Percentiles rank a stretch among this genome's conserved stretches.
Evolutionary conservation across 116 monocot species (phyloP).

Genomic region (Cymodocea nodosa): DNA sequence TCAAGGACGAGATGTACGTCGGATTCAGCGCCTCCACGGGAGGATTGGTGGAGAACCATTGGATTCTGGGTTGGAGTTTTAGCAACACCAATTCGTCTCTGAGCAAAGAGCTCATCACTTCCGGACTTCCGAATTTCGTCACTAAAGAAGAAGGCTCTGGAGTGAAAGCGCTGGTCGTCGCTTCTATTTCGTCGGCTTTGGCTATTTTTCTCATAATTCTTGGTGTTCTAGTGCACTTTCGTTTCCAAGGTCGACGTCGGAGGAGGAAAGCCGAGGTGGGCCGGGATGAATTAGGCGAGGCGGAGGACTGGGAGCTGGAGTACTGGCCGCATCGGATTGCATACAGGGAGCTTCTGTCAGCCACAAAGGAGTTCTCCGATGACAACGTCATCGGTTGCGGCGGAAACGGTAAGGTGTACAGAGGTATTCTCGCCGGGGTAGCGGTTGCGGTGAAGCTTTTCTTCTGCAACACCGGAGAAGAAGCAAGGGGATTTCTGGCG

Average conservation of each 20-base stretch:
- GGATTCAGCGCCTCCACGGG: slow-evolving; percentile 36
- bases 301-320: slow-evolving; percentile 20
- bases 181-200: neutral
- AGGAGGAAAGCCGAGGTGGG: neutral
- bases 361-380: slow-evolving; percentile 9
- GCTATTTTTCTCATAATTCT: neutral
- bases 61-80: slow-evolving; percentile 32
- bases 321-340: slow-evolving; percentile 22
- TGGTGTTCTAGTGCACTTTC: neutral
- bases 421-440: neutral
- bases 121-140: slow-evolving; percentile 18
- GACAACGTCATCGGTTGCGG: slow-evolving; percentile 14
- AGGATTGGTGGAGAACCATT: slow-evolving; percentile 14
- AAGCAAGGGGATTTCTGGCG: slow-evolving; percentile 7
- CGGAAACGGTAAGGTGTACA: slow-evolving; percentile 19
- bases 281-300: neutral
- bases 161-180: neutral
- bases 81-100: slow-evolving; percentile 22
- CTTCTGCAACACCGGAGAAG: slow-evolving; percentile 1
- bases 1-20: slow-evolving; percentile 29
- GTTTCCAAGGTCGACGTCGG: neutral
- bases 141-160: neutral
- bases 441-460: slow-evolving; percentile 17
- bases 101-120: slow-evolving; percentile 11
- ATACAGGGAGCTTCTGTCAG: slow-evolving; percentile 4